These are phyloP conservation scores for Carex kokanica DNA, from an alignment of 176 grass and related monocot species.

Conservation along the genomic window DNA sequence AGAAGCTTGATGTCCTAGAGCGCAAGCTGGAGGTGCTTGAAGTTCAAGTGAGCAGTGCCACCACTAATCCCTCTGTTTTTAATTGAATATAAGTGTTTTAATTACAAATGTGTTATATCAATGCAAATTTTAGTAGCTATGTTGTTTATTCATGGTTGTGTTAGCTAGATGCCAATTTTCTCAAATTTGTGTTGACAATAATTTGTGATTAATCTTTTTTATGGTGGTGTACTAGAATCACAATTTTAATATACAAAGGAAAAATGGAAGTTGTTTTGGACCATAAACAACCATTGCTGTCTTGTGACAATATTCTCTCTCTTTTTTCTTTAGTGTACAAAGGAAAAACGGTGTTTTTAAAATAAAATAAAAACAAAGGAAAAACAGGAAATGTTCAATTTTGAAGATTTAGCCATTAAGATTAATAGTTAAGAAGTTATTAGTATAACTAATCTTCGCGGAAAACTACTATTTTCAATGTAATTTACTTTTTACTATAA, in stretches of 20 bases:
- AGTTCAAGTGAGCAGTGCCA: slow-evolving; percentile 93
- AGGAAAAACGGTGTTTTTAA: no score
- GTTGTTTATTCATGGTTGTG: background rate
- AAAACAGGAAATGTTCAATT: no score
- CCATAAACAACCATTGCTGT: background rate
- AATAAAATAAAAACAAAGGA: no score
- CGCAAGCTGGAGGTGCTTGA: slow-evolving; percentile 84
- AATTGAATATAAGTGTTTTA: slow-evolving; percentile 31
- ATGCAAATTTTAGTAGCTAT: background rate
- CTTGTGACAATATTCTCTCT: background rate
- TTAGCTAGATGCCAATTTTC: background rate
- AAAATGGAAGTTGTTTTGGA: background rate
- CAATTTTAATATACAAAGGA: background rate
- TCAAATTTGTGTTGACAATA: background rate
- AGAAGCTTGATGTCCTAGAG: slow-evolving; percentile 89
- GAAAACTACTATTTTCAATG: background rate
- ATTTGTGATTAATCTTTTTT: background rate
- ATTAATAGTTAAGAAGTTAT: no score
- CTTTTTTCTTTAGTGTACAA: background rate
- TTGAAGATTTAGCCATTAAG: no score
- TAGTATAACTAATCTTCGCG: no score
- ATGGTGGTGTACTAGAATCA: background rate
- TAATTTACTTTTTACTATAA: background rate
- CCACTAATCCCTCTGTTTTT: slow-evolving; percentile 89
- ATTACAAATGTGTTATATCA: background rate